Evolutionary conservation across 2,329 filamentous ascomycete species (phyloP).

Genomic region (Fusarium beomiforme): DNA sequence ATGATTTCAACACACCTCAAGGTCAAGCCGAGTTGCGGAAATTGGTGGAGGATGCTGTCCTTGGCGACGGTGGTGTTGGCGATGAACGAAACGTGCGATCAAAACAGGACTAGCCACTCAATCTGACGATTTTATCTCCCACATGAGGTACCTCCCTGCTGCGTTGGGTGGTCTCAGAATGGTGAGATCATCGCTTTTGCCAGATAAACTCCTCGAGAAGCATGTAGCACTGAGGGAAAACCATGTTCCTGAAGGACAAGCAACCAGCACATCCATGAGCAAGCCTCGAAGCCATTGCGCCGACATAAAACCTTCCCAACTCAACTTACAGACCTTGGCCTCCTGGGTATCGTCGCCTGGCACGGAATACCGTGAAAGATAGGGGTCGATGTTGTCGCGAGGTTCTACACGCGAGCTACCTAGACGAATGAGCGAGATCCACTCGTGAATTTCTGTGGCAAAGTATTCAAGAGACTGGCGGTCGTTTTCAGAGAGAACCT

Average conservation of each 20-base stretch:
- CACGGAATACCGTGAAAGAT: slow-evolving; percentile 73
- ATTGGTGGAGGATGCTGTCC: slow-evolving; percentile 82
- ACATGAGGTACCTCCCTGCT: slow-evolving; percentile 66
- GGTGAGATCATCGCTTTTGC: slow-evolving; percentile 60
- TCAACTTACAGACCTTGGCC: slow-evolving; percentile 59
- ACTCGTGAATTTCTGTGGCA: slow-evolving; percentile 75
- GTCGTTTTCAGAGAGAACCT: slow-evolving; percentile 49
- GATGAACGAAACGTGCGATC: slow-evolving; percentile 73
- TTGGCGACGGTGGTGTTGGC: slow-evolving; percentile 69
- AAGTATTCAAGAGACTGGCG: slow-evolving; percentile 68
- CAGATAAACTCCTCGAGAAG: slow-evolving; percentile 58
- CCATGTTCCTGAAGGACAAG: slow-evolving; percentile 60
- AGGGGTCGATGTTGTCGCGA: slow-evolving; percentile 71
- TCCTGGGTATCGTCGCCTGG: slow-evolving; percentile 54
- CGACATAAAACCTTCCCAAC: slow-evolving; percentile 68
- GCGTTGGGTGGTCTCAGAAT: slow-evolving; percentile 62
- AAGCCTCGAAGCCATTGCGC: slow-evolving; percentile 61
- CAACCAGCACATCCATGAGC: slow-evolving; percentile 57
- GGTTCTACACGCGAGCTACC: slow-evolving; percentile 69
- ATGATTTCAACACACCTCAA: slow-evolving; percentile 83
- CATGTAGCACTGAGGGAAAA: slow-evolving; percentile 64
- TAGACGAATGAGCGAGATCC: slow-evolving; percentile 74
- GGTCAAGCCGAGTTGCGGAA: slow-evolving; percentile 82
- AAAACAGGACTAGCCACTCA: slow-evolving; percentile 62
- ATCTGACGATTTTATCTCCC: slow-evolving; percentile 64